Conservation (phyloP, 2,329 filamentous ascomycete genomes). For the Salinomyces thailandicus region DNA sequence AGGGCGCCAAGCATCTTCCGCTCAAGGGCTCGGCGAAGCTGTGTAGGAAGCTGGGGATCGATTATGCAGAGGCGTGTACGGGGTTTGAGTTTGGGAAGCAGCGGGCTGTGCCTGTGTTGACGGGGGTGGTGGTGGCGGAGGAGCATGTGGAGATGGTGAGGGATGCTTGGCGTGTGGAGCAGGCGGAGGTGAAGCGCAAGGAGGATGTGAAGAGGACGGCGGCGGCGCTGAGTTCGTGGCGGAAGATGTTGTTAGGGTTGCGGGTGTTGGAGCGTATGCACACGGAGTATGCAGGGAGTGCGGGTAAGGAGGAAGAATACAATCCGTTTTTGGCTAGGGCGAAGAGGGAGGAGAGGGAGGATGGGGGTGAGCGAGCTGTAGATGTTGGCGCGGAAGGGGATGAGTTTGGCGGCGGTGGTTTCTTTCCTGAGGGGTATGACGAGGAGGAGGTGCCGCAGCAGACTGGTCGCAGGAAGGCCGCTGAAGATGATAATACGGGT, state of each 20-base stretch:
- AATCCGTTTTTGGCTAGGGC: slow-evolving; percentile 40
- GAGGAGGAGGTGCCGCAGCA: slow-evolving; percentile 25
- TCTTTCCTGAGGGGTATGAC: slow-evolving; percentile 30
- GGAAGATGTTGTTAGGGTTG: slow-evolving; percentile 76
- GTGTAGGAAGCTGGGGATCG: slow-evolving; percentile 73
- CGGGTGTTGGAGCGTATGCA: slow-evolving; percentile 68
- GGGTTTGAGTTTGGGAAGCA: slow-evolving; percentile 95
- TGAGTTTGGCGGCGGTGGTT: slow-evolving; percentile 31
- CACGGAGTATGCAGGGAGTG: slow-evolving; percentile 60
- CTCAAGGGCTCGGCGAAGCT: slow-evolving; percentile 65
- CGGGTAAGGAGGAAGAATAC: slow-evolving; percentile 37
- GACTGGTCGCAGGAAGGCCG: slow-evolving; percentile 8
- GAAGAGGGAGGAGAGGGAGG: slow-evolving; percentile 15
- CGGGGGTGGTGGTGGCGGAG: slow-evolving; percentile 76
- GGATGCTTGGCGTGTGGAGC: slow-evolving; percentile 61
- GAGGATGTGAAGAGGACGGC: slow-evolving; percentile 77
- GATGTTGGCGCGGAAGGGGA: slow-evolving; percentile 10
- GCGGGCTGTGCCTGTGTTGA: slow-evolving; percentile 84
- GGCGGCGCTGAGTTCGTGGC: slow-evolving; percentile 64
- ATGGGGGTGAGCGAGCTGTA: neutral
- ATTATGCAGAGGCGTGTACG: slow-evolving; percentile 88
- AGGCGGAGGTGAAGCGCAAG: slow-evolving; percentile 66
- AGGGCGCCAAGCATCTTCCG: slow-evolving; percentile 74
- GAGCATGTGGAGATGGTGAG: slow-evolving; percentile 66
- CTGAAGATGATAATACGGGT: slow-evolving; percentile 10